These are phyloP conservation scores for Zanthoxylum bungeanum DNA, from an alignment of 345 rosid genomes.

Conservation along the genomic window DNA sequence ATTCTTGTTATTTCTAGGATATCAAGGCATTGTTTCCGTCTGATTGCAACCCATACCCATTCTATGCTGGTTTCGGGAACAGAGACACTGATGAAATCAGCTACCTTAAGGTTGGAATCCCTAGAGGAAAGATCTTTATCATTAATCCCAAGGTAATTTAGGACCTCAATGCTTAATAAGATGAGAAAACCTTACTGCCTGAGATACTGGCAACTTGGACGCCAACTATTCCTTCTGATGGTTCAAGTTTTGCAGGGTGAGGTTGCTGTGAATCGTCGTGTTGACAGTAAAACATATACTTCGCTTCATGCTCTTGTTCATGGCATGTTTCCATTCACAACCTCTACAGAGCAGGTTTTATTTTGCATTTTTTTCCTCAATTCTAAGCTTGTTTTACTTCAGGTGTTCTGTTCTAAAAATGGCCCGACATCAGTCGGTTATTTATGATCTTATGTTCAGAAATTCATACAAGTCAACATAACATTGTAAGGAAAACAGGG, in stretches of 20 bases:
- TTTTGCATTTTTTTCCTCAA: not conserved
- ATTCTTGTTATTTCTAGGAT: conserved; percentile 44
- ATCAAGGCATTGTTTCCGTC: conserved; percentile 84
- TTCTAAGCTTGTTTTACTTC: not conserved
- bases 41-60: conserved; percentile 88
- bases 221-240: conserved; percentile 15
- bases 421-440: not conserved
- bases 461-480: not conserved
- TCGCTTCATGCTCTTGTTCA: conserved; percentile 83
- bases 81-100: conserved; percentile 96
- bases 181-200: not conserved
- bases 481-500: not conserved
- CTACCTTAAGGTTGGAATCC: conserved; percentile 96
- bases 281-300: conserved; percentile 77
- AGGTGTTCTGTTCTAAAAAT: not conserved
- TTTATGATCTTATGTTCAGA: not conserved
- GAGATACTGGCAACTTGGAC: not conserved
- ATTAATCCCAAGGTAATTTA: conserved; percentile 88
- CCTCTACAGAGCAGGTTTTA: conserved; percentile 65
- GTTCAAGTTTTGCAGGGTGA: conserved; percentile 63
- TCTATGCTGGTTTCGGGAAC: conserved; percentile 99
- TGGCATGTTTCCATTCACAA: conserved; percentile 75
- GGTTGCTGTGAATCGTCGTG: conserved; percentile 77
- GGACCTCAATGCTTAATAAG: not conserved
- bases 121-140: conserved; percentile 86